Conservation (phyloP, 345 rosid genomes). For the Eucalyptus cloeziana region DNA sequence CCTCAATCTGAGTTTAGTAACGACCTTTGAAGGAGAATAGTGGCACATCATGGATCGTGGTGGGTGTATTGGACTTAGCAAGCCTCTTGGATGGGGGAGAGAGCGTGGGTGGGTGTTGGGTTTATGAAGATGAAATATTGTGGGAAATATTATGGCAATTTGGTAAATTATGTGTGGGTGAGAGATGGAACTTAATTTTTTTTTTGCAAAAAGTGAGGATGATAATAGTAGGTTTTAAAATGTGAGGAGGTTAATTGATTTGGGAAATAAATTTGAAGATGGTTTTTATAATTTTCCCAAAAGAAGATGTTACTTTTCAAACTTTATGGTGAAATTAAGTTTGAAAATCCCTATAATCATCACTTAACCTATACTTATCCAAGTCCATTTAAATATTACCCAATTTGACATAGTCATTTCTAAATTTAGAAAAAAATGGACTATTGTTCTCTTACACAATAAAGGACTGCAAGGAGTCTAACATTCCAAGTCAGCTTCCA, state of each 20-base stretch:
- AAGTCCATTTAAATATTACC: not conserved
- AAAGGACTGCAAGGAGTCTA: not conserved
- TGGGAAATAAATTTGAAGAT: not conserved
- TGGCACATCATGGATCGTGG: not conserved
- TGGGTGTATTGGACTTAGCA: not conserved
- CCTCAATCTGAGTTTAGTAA: not conserved
- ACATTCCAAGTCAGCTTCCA: conserved; percentile 12
- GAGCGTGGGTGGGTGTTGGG: too few species aligned
- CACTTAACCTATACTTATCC: not conserved
- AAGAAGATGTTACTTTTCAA: not conserved
- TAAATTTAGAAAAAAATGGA: not conserved
- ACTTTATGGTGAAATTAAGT: too few species aligned
- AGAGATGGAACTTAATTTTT: not conserved
- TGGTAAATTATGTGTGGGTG: not conserved
- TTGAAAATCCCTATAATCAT: not conserved
- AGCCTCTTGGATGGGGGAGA: not conserved
- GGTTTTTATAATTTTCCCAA: too few species aligned
- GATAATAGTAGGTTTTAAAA: not conserved
- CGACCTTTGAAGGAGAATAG: not conserved
- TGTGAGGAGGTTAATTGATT: not conserved
- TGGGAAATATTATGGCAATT: not conserved
- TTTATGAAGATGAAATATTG: not conserved
- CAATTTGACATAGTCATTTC: not conserved
- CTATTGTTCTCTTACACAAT: conserved; percentile 1
- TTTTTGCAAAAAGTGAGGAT: not conserved